Conservation (phyloP, 148 eudicot species). For the Pharnaceum exiguum region DNA sequence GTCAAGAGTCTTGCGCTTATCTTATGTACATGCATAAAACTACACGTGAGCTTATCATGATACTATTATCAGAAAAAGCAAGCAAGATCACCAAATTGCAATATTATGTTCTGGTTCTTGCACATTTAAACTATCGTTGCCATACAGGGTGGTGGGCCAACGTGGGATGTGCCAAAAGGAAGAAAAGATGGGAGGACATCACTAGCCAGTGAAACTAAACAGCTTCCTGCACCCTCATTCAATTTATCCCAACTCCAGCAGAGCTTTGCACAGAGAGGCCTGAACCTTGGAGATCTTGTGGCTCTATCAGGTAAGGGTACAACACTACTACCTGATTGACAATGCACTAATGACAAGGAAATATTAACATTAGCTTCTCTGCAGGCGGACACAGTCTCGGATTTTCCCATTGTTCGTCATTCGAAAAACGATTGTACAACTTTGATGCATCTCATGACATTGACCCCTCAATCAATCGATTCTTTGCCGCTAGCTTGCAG, state of each 20-base stretch:
- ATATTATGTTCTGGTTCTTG: neutral
- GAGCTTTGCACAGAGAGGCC: conserved; percentile 73
- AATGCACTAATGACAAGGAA: neutral
- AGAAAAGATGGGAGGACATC: conserved; percentile 90
- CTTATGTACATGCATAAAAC: too few species aligned
- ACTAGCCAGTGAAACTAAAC: conserved; percentile 62
- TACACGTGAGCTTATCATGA: too few species aligned
- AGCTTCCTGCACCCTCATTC: conserved; percentile 79
- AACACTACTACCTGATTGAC: neutral
- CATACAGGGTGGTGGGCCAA: conserved; percentile 74
- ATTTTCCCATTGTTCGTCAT: conserved; percentile 87
- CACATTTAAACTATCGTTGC: neutral
- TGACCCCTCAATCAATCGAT: conserved; percentile 55
- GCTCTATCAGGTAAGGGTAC: conserved; percentile 75
- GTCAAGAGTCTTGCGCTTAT: too few species aligned
- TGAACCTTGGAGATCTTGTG: conserved; percentile 59
- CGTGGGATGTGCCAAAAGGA: conserved; percentile 87
- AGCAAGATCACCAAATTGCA: too few species aligned
- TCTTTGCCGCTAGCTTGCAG: conserved; percentile 45
- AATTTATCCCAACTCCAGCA: conserved; percentile 83
- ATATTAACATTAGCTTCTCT: neutral
- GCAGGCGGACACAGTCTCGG: conserved; percentile 91
- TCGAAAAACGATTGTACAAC: conserved; percentile 57
- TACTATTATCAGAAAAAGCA: too few species aligned
- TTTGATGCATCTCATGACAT: conserved; percentile 47